Evolutionary conservation across 1,139 yeast genomes (phyloP), one percentile per base, ranked within the genome.

Genomic region (Candida sojae): DNA sequence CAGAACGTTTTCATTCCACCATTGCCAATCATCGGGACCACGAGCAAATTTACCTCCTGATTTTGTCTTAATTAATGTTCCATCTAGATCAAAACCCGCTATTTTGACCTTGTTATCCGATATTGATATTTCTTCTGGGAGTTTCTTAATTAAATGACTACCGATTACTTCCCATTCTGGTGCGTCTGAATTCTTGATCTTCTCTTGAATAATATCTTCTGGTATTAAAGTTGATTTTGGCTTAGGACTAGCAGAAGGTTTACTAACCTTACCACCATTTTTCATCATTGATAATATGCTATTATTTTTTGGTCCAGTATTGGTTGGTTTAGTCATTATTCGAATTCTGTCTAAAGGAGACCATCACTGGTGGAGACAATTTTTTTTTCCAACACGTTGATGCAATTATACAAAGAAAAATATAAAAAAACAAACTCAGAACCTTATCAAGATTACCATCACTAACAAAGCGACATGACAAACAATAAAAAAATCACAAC

Each of bases 11-110:
- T 42, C 35, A n/a, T 45, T 46, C 62, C 80, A 73, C 83, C 89
- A 86, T 57, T 69, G 68, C 96, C 96, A 89, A 63, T 89, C 96
- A 1, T 61, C 44, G 1, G 84, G 74, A 3, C 79, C 70, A n/a
- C 73, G 63, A 0, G 89, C 75, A 59, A 82, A 87, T 43, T 71
- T 77, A 13, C 60, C 48, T 0, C 86, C 87, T 0, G 86, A 76
- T 57, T 79, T 82, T 1, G 96, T 82, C 5, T 60, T 60, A 0
- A 86, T 77, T n/a, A 89, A 57, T 0, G 96, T 89, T 1, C 79
- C 82, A 65, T 89, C 96, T 44, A 89, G 68, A 62, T 89, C 96
- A 61, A 89, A 89, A 0, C 87, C 86, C 0, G 90, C 89, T 0
- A 87, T 62, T 51, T 73, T 74, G 9, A 71, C 51, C 17, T 42